Conservation (phyloP, 192 early-diverging fungal species). For the Spizellomyces sp. region DNA sequence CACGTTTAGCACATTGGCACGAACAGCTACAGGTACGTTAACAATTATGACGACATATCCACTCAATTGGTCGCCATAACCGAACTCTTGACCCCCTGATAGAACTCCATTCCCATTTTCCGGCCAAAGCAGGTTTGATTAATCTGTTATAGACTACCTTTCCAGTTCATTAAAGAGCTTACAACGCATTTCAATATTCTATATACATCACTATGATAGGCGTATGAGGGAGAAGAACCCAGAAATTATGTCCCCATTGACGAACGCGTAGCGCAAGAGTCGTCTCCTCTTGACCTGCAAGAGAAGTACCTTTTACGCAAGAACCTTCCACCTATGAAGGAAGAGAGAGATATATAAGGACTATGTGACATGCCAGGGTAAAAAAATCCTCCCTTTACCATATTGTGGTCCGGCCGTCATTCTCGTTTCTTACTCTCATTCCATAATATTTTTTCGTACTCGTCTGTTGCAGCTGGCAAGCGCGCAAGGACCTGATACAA, state of each 20-base stretch:
- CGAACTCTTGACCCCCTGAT: background rate
- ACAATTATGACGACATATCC: background rate
- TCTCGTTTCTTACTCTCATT: constrained; percentile 35
- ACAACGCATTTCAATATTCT: background rate
- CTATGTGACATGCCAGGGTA: background rate
- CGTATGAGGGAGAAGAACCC: constrained; percentile 51
- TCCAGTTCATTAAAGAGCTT: too few species aligned
- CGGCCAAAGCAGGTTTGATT: constrained; percentile 56
- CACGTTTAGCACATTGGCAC: constrained; percentile 56
- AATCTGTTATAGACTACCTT: too few species aligned
- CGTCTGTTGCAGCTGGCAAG: constrained; percentile 34
- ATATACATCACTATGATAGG: constrained; percentile 18
- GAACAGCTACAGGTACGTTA: constrained; percentile 49
- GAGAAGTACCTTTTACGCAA: constrained; percentile 13
- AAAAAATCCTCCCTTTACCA: background rate
- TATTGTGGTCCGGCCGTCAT: constrained; percentile 1
- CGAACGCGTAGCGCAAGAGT: constrained; percentile 5
- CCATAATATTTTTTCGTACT: constrained; percentile 41
- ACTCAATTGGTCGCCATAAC: background rate
- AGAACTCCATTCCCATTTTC: constrained; percentile 59
- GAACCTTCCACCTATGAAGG: constrained; percentile 11
- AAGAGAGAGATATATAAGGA: background rate
- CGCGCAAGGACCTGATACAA: constrained; percentile 16
- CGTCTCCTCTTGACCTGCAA: constrained; percentile 25
- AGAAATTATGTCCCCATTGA: constrained; percentile 47